Conservation (phyloP, 768 basidiomycete species). For the Lepiota venenata region DNA sequence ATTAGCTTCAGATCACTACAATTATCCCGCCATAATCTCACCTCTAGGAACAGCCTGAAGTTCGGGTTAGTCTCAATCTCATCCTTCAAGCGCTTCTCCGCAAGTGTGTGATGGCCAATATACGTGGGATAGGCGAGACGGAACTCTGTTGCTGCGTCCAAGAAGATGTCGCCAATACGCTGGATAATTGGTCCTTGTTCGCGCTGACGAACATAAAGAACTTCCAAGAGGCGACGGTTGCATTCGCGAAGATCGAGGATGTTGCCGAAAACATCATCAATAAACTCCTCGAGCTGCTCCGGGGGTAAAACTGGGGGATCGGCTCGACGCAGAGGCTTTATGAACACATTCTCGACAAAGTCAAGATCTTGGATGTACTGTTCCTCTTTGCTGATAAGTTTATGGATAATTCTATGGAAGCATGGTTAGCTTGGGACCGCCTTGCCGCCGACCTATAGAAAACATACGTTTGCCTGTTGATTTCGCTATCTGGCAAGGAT, state of each 20-base stretch:
- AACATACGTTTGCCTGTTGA: constrained; percentile 72
- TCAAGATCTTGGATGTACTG: constrained; percentile 89
- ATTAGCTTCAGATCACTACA: background rate
- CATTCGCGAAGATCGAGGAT: constrained; percentile 84
- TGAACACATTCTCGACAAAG: constrained; percentile 67
- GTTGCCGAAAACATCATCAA: constrained; percentile 89
- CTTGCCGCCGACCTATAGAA: background rate
- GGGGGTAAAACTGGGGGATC: constrained; percentile 43
- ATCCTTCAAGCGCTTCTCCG: constrained; percentile 84
- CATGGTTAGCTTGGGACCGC: background rate
- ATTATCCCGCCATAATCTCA: constrained; percentile 27
- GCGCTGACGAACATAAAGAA: constrained; percentile 81
- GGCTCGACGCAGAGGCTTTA: constrained; percentile 44
- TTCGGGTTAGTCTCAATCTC: constrained; percentile 80
- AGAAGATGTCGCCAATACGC: constrained; percentile 85
- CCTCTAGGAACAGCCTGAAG: constrained; percentile 85
- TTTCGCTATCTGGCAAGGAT: constrained; percentile 70
- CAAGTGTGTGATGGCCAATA: constrained; percentile 78
- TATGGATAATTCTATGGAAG: constrained; percentile 66
- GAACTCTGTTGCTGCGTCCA: constrained; percentile 86
- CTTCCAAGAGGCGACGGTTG: constrained; percentile 78
- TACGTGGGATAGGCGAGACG: constrained; percentile 83
- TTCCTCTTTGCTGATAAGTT: constrained; percentile 84
- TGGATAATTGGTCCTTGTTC: constrained; percentile 84
- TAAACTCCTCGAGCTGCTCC: constrained; percentile 71